Evolutionary conservation across 1,139 yeast species (phyloP).

Genomic region (Yamadazyma friedrichii): DNA sequence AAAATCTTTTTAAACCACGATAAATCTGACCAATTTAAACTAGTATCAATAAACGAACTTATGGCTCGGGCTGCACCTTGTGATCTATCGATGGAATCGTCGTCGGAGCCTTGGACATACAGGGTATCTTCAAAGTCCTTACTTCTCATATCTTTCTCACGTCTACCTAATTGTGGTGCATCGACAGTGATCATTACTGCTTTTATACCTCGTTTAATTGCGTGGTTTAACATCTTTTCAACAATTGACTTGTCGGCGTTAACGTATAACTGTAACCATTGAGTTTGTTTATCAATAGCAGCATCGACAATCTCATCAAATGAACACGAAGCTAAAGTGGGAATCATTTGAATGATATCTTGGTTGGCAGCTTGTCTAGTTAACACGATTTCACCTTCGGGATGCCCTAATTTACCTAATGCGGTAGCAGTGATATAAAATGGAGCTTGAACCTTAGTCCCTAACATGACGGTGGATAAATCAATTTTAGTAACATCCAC

Average conservation of each 20-base stretch:
- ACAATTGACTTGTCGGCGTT: slow-evolving; percentile 60
- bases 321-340: slow-evolving; percentile 75
- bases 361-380: slow-evolving; percentile 71
- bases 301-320: slow-evolving; percentile 67
- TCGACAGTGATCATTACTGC: slow-evolving; percentile 88
- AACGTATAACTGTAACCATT: slow-evolving; percentile 91
- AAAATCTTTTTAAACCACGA: slow-evolving; percentile 57
- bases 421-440: slow-evolving; percentile 82
- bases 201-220: slow-evolving; percentile 72
- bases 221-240: slow-evolving; percentile 59
- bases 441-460: slow-evolving; percentile 46
- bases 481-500: slow-evolving; percentile 61
- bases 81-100: slow-evolving; percentile 49
- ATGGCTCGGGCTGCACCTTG: slow-evolving; percentile 91
- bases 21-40: slow-evolving; percentile 65
- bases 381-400: slow-evolving; percentile 74
- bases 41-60: slow-evolving; percentile 81
- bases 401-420: slow-evolving; percentile 73
- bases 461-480: slow-evolving; percentile 40
- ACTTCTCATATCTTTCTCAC: slow-evolving; percentile 66
- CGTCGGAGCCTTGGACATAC: slow-evolving; percentile 64
- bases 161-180: slow-evolving; percentile 92
- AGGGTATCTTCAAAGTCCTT: slow-evolving; percentile 36
- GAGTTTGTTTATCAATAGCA: slow-evolving; percentile 53
- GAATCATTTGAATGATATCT: slow-evolving; percentile 75